phyloP scores from a whole-genome alignment of 371 early-diverging fungal species.

The Rhizopus sp. region DNA sequence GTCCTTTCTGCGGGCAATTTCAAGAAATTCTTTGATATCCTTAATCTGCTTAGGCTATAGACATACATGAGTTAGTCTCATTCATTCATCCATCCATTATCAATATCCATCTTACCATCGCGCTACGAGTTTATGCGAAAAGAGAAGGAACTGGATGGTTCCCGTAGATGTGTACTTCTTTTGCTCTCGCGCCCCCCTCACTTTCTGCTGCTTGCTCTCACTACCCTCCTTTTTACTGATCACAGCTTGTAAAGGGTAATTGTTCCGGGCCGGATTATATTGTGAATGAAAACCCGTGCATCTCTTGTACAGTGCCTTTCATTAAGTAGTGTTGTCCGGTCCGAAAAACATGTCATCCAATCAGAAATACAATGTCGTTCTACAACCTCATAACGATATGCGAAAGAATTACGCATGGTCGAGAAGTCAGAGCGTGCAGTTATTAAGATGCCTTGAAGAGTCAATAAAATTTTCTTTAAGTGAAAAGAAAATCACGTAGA shows the following conservation, averaged over 20 bases:
- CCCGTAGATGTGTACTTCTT: not conserved
- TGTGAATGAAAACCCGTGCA: too few relatives aligned
- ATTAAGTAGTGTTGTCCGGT: too few relatives aligned
- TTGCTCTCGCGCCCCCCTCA: not conserved
- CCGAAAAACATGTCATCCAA: too few relatives aligned
- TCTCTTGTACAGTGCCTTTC: too few relatives aligned
- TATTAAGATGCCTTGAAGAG: too few relatives aligned
- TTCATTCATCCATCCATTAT: not conserved
- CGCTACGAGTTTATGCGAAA: conserved; percentile 5
- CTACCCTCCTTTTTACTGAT: not conserved
- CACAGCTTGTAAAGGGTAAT: not conserved
- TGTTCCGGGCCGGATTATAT: not conserved
- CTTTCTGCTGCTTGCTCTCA: not conserved
- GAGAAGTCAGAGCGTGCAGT: too few relatives aligned
- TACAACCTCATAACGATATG: too few relatives aligned
- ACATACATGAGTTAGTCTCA: not conserved
- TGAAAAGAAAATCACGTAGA: too few relatives aligned
- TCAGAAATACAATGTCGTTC: too few relatives aligned
- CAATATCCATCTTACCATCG: conserved; percentile 1
- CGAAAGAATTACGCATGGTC: too few relatives aligned
- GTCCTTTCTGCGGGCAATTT: conserved; percentile 95
- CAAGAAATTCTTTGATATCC: conserved; percentile 98
- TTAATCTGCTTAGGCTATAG: conserved; percentile 93
- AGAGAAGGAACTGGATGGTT: conserved; percentile 6
- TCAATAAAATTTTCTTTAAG: too few relatives aligned